These are phyloP conservation scores for Mycena venus DNA, from an alignment of 768 basidiomycete species.

Conservation along the genomic window DNA sequence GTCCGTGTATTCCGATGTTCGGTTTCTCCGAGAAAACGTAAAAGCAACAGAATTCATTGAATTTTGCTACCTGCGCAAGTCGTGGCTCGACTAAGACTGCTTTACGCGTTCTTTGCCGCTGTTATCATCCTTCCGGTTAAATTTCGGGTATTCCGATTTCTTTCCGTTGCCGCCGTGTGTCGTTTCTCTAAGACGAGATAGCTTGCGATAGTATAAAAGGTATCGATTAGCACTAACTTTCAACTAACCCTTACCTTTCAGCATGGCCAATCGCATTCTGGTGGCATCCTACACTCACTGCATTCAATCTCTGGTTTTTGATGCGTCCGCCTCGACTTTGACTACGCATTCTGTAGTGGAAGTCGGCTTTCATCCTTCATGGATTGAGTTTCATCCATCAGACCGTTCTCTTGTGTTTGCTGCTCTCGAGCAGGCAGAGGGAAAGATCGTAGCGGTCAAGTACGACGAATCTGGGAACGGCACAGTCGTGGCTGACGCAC, in stretches of 20 bases:
- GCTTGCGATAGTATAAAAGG: background rate
- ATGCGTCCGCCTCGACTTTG: slow-evolving; percentile 59
- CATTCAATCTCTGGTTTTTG: slow-evolving; percentile 75
- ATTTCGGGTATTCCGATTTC: slow-evolving; percentile 11
- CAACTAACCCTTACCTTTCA: slow-evolving; percentile 19
- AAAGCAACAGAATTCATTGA: background rate
- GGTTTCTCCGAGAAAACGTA: background rate
- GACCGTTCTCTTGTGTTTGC: slow-evolving; percentile 74
- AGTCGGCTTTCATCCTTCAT: slow-evolving; percentile 79
- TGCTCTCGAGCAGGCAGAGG: slow-evolving; percentile 76
- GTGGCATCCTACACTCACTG: slow-evolving; percentile 76
- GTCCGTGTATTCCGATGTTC: background rate
- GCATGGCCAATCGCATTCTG: slow-evolving; percentile 63
- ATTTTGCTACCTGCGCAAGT: background rate
- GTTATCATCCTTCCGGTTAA: slow-evolving; percentile 13
- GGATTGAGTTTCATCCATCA: slow-evolving; percentile 75
- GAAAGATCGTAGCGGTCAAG: slow-evolving; percentile 71
- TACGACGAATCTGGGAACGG: slow-evolving; percentile 68
- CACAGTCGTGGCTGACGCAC: slow-evolving; percentile 59
- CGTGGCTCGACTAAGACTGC: background rate
- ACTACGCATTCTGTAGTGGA: slow-evolving; percentile 56
- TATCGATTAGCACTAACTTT: background rate
- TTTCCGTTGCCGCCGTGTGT: background rate
- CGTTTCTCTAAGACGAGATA: no score
- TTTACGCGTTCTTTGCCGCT: background rate